Evolutionary conservation across 306 rosid species (phyloP), one percentile per base, ranked within the genome.

Genomic region (Trifolium subterraneum): DNA sequence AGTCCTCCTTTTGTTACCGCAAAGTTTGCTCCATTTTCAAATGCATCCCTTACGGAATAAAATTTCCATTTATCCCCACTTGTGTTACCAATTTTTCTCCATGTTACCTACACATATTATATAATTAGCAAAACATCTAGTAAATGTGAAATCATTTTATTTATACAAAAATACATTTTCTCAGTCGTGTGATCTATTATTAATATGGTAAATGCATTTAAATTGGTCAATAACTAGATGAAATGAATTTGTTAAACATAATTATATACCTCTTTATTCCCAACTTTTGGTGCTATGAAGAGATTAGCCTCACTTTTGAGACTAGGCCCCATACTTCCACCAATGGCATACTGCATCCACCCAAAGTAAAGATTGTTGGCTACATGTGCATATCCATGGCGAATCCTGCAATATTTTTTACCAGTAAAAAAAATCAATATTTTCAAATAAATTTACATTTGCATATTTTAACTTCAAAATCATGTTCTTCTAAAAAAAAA

Each of bases 281-380:
- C 80, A 1, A 47, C 29, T 36, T 38, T 70, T 0, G 87, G 85
- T 65, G 85, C 87, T 80, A 86, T 80, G 13, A 85, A 82, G 15
- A 82, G 81, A 64, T 85, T 85, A 61, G 84, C 38, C 64, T 85
- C 80, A 25, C 88, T 85, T 71, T 85, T 85, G 20, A 79, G 86
- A 36, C 81, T 79, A 33, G 81, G 87, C 19, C 13, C 52, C 84
- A 65, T 79, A 73, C 84, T 83, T 78, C 82, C 80, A 8, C 87
- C 80, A 1, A 84, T 84, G 8, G 84, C 82, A 45, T 84, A 84
- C 64, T 84, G 85, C 13, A 80, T 1, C 83, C 82, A 84, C 6
- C 85, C 83, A 1, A 1, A 44, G 33, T 83, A 86, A 10, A 86
- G 65, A 72, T 83, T 82, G 55, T 86, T 86, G 44, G 80, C 82